Percentiles rank a stretch among this genome's conserved stretches.
Evolutionary conservation across 345 rosid genomes (phyloP).

Genomic region (Aethionema arabicum): DNA sequence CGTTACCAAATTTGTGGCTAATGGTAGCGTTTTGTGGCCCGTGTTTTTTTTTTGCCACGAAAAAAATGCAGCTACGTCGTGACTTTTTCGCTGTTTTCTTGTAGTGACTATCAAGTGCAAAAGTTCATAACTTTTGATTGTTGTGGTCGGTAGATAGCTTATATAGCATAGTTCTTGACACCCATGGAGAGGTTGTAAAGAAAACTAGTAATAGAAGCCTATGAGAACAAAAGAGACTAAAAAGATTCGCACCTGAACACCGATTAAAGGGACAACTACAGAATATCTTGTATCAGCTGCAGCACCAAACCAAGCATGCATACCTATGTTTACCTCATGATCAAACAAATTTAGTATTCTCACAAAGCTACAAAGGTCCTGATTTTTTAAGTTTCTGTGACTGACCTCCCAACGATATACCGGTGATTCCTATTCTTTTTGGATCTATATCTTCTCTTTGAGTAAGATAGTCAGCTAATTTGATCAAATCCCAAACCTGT

Average conservation of each 20-base stretch:
- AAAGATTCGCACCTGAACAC: constrained; percentile 62
- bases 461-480: constrained; percentile 75
- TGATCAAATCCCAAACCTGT: constrained; percentile 90
- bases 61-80: too few relatives aligned
- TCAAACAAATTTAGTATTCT: constrained; percentile 2
- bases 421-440: constrained; percentile 79
- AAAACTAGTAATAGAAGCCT: too few relatives aligned
- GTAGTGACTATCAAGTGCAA: too few relatives aligned
- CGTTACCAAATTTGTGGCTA: too few relatives aligned
- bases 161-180: too few relatives aligned
- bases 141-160: too few relatives aligned
- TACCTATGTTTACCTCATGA: constrained; percentile 50
- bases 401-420: constrained; percentile 93
- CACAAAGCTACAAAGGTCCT: not conserved
- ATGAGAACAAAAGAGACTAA: not conserved
- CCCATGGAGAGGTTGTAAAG: too few relatives aligned
- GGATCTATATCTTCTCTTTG: constrained; percentile 79
- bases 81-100: too few relatives aligned
- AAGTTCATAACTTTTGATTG: too few relatives aligned
- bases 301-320: constrained; percentile 99
- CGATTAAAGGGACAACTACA: constrained; percentile 74
- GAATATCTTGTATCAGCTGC: constrained; percentile 68
- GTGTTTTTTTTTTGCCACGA: too few relatives aligned
- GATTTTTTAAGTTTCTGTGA: constrained; percentile 11
- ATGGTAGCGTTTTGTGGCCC: too few relatives aligned